These are phyloP conservation scores for sweet orange (Citrus sinensis) DNA, from an alignment of 345 rosid species.

Conservation along the genomic window DNA sequence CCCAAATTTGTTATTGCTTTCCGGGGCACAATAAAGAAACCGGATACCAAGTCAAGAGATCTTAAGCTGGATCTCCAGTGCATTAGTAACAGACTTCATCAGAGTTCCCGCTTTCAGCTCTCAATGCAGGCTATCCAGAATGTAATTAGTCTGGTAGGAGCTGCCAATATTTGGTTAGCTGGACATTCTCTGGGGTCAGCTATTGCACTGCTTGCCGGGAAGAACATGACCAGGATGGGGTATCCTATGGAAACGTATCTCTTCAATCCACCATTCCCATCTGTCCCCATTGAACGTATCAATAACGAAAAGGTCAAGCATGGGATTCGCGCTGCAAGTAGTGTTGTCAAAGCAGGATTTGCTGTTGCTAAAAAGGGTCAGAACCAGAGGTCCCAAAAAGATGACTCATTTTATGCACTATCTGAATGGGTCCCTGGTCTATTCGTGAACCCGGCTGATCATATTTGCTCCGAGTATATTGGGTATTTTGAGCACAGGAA, in stretches of 20 bases:
- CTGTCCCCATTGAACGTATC: slow-evolving; percentile 51
- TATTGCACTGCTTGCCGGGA: slow-evolving; percentile 61
- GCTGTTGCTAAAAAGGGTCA: slow-evolving; percentile 41
- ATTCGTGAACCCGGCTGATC: slow-evolving; percentile 54
- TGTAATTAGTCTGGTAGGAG: slow-evolving; percentile 34
- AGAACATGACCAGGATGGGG: slow-evolving; percentile 47
- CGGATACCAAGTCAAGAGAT: slow-evolving; percentile 42
- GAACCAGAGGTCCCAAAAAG: slow-evolving; percentile 21
- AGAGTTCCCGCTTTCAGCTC: slow-evolving; percentile 48
- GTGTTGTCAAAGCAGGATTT: slow-evolving; percentile 59
- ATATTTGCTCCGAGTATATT: slow-evolving; percentile 52
- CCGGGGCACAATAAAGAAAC: slow-evolving; percentile 59
- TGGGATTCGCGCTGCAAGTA: slow-evolving; percentile 46
- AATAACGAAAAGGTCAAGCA: slow-evolving; percentile 46
- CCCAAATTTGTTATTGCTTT: slow-evolving; percentile 65
- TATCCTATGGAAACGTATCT: slow-evolving; percentile 45
- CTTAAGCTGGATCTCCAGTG: slow-evolving; percentile 42
- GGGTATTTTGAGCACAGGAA: slow-evolving; percentile 65
- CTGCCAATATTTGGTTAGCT: slow-evolving; percentile 48
- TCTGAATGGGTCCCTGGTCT: slow-evolving; percentile 52
- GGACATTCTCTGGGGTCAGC: slow-evolving; percentile 85
- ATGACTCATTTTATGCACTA: slow-evolving; percentile 31
- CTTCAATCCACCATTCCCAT: slow-evolving; percentile 65
- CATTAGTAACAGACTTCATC: slow-evolving; percentile 44
- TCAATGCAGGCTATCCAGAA: slow-evolving; percentile 46